These are phyloP conservation scores for Phaeosphaeriaceae sp. DNA, from an alignment of 2,329 filamentous ascomycete species.

Conservation along the genomic window DNA sequence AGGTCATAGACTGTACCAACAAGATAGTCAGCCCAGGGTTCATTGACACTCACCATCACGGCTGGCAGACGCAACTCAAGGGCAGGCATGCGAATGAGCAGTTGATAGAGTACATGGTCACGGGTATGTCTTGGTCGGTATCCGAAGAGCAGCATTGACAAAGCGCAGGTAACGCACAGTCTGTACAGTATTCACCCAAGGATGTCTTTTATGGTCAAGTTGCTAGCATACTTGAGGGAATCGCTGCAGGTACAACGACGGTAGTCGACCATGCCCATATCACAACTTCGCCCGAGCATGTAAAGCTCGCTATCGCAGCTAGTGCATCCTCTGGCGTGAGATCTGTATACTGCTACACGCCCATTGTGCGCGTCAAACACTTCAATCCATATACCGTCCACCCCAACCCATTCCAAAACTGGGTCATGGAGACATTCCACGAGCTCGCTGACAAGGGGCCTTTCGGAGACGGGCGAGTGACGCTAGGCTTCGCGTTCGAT, in stretches of 20 bases:
- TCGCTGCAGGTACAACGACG: slow-evolving; percentile 63
- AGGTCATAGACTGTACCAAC: slow-evolving; percentile 57
- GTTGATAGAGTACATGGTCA: slow-evolving; percentile 53
- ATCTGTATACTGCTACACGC: slow-evolving; percentile 52
- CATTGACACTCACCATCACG: slow-evolving; percentile 61
- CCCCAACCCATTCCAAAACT: slow-evolving; percentile 56
- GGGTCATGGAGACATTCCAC: slow-evolving; percentile 48
- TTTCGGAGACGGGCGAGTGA: slow-evolving; percentile 43
- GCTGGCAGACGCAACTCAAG: slow-evolving; percentile 63
- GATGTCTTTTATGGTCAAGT: slow-evolving; percentile 41
- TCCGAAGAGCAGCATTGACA: slow-evolving; percentile 49
- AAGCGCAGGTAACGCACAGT: slow-evolving; percentile 47
- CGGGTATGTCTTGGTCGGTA: slow-evolving; percentile 38
- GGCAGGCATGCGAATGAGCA: slow-evolving; percentile 60
- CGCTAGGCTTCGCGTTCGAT: slow-evolving; percentile 55
- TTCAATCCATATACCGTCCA: slow-evolving; percentile 58
- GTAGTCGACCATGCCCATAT: slow-evolving; percentile 62
- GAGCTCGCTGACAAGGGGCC: slow-evolving; percentile 40
- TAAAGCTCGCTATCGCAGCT: slow-evolving; percentile 47
- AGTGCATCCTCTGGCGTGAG: slow-evolving; percentile 55
- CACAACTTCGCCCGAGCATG: slow-evolving; percentile 45
- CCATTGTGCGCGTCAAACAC: slow-evolving; percentile 37
- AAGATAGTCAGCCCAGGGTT: slow-evolving; percentile 61
- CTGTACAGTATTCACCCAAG: slow-evolving; percentile 32
- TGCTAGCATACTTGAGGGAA: slow-evolving; percentile 56